Evolutionary conservation across 208 protist genomes (phyloP).

Genomic region (Polymyxa betae): DNA sequence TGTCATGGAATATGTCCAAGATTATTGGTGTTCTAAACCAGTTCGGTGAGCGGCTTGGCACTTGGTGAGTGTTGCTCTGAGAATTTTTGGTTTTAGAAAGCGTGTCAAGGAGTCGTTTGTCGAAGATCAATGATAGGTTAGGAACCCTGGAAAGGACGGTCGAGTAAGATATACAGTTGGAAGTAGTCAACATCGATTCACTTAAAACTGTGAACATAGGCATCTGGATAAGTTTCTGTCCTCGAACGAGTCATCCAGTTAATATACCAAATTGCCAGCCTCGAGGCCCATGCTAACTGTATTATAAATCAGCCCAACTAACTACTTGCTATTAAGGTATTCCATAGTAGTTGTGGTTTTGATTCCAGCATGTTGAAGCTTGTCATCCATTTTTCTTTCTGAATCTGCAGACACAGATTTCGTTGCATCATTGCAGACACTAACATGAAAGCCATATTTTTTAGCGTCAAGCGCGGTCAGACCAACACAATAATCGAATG

Average conservation of each 20-base stretch:
- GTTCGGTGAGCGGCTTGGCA: conserved; percentile 5
- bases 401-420: neutral
- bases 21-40: conserved; percentile 9
- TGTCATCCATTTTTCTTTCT: neutral
- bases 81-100: neutral
- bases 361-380: neutral
- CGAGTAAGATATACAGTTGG: too few relatives aligned
- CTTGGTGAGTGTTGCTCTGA: neutral
- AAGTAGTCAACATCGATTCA: too few relatives aligned
- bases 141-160: neutral
- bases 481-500: conserved; percentile 24
- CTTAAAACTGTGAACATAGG: too few relatives aligned
- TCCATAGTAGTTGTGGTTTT: too few relatives aligned
- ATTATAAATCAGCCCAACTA: too few relatives aligned
- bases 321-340: too few relatives aligned
- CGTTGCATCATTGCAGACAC: neutral
- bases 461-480: neutral
- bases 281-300: too few relatives aligned
- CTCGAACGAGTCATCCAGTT: too few relatives aligned
- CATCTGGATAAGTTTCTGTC: too few relatives aligned
- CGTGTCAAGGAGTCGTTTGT: neutral
- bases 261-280: too few relatives aligned
- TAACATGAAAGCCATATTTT: neutral
- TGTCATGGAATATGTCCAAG: neutral
- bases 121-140: conserved; percentile 28